Conservation (phyloP, 2,329 filamentous ascomycete genomes). For the Colletotrichum sojae region DNA sequence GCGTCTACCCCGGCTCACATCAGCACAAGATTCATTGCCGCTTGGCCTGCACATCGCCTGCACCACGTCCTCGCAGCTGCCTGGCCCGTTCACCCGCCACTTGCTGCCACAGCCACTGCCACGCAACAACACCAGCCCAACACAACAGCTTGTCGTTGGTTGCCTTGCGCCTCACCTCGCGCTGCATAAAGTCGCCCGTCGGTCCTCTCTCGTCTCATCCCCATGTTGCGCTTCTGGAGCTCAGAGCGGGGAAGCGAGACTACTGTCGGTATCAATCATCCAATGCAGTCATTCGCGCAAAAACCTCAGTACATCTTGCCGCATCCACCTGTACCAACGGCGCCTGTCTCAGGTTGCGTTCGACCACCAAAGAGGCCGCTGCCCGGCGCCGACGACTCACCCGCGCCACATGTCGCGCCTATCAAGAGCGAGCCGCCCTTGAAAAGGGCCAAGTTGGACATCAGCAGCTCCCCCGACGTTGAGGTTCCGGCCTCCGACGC, state of each 20-base stretch:
- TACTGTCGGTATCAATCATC: slow-evolving; percentile 59
- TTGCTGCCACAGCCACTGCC: slow-evolving; percentile 19
- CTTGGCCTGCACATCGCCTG: slow-evolving; percentile 12
- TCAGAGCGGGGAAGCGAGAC: slow-evolving; percentile 72
- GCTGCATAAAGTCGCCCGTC: slow-evolving; percentile 29
- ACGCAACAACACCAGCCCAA: slow-evolving; percentile 1
- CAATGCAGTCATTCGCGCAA: slow-evolving; percentile 54
- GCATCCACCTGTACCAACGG: slow-evolving; percentile 44
- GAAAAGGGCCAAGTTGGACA: slow-evolving; percentile 59
- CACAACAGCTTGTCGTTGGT: slow-evolving; percentile 17
- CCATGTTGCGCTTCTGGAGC: slow-evolving; percentile 75
- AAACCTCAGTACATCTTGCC: slow-evolving; percentile 51
- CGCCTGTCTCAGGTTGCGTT: slow-evolving; percentile 43
- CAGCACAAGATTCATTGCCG: slow-evolving; percentile 16
- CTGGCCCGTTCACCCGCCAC: slow-evolving; percentile 33
- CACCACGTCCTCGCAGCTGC: slow-evolving; percentile 29
- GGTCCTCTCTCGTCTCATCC: slow-evolving; percentile 43
- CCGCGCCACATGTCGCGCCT: slow-evolving; percentile 43
- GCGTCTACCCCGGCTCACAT: slow-evolving; percentile 22
- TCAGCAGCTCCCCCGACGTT: slow-evolving; percentile 21
- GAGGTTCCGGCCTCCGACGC: slow-evolving; percentile 26
- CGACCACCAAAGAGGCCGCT: slow-evolving; percentile 58
- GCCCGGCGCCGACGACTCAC: slow-evolving; percentile 50
- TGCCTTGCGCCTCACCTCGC: slow-evolving; percentile 35
- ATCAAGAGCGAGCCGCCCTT: slow-evolving; percentile 43